phyloP scores from a whole-genome alignment of 1,284 basidiomycete genomes.

The Moesziomyces globuligerus region DNA sequence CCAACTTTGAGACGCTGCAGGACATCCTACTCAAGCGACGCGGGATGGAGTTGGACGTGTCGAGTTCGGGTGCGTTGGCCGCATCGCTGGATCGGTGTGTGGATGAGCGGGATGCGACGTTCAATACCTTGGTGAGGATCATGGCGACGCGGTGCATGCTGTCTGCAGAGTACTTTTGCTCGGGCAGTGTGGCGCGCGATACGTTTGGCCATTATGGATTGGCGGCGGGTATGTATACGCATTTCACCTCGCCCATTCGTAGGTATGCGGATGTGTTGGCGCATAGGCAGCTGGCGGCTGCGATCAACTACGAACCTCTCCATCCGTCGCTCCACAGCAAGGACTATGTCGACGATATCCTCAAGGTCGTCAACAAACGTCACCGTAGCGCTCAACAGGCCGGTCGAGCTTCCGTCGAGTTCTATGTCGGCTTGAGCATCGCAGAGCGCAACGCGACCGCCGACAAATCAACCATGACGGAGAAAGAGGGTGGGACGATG shows the following conservation, averaged over 20 bases:
- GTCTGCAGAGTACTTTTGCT: slow-evolving; percentile 96
- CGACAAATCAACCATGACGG: slow-evolving; percentile 51
- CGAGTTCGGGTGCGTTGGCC: slow-evolving; percentile 90
- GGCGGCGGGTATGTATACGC: slow-evolving; percentile 95
- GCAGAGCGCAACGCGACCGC: slow-evolving; percentile 68
- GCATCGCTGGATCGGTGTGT: slow-evolving; percentile 87
- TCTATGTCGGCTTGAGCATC: slow-evolving; percentile 92
- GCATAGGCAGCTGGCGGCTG: slow-evolving; percentile 91
- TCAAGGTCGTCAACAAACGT: slow-evolving; percentile 88
- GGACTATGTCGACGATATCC: slow-evolving; percentile 83
- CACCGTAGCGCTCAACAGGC: slow-evolving; percentile 98
- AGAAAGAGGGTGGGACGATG: slow-evolving; percentile 4
- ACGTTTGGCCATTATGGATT: slow-evolving; percentile 97
- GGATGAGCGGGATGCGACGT: slow-evolving; percentile 74
- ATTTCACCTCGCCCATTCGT: slow-evolving; percentile 77
- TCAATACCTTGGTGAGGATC: slow-evolving; percentile 97
- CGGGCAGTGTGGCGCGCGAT: slow-evolving; percentile 89
- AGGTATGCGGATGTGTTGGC: slow-evolving; percentile 81
- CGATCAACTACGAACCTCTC: slow-evolving; percentile 84
- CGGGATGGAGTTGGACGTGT: slow-evolving; percentile 87
- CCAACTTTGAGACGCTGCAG: slow-evolving; percentile 95
- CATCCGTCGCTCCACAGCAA: slow-evolving; percentile 90
- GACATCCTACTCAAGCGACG: slow-evolving; percentile 89
- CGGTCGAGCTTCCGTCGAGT: slow-evolving; percentile 92
- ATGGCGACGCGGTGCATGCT: slow-evolving; percentile 99